phyloP scores from a whole-genome alignment of 805 yeast genomes.

The Nakazawaea wyomingensis region DNA sequence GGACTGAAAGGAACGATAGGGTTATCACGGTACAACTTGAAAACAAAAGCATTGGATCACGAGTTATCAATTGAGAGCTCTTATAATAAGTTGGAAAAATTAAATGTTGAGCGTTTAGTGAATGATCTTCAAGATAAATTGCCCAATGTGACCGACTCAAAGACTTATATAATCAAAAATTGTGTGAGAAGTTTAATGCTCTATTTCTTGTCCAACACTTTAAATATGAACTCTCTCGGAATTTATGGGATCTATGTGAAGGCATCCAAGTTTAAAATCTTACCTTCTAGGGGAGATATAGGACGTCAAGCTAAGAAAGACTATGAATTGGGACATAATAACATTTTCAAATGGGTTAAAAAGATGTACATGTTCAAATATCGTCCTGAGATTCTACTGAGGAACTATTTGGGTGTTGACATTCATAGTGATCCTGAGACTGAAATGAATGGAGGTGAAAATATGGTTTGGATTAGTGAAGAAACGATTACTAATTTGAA shows the following conservation, averaged over 20 bases:
- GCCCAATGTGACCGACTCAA: constrained; percentile 2
- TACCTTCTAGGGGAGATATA: constrained; percentile 1
- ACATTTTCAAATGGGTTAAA: background rate
- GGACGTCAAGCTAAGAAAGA: constrained; percentile 1
- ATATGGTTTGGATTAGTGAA: constrained; percentile 2
- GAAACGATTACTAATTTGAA: background rate
- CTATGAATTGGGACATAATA: background rate
- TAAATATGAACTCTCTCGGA: no score
- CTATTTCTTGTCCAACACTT: background rate
- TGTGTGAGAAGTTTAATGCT: background rate
- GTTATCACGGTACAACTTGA: background rate
- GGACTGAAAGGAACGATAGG: background rate
- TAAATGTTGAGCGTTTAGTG: background rate
- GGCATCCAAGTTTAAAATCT: background rate
- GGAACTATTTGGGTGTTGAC: background rate
- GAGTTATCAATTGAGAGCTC: background rate
- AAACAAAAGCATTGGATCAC: background rate
- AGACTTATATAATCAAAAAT: background rate
- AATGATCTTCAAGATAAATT: background rate
- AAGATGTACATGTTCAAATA: constrained; percentile 7
- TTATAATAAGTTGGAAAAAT: background rate
- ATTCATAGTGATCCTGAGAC: background rate
- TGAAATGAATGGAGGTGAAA: no score
- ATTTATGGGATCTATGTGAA: background rate
- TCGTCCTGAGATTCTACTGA: background rate